These are phyloP conservation scores for Paecilomyces niveus DNA, from an alignment of 2,329 filamentous ascomycete genomes.

Conservation along the genomic window DNA sequence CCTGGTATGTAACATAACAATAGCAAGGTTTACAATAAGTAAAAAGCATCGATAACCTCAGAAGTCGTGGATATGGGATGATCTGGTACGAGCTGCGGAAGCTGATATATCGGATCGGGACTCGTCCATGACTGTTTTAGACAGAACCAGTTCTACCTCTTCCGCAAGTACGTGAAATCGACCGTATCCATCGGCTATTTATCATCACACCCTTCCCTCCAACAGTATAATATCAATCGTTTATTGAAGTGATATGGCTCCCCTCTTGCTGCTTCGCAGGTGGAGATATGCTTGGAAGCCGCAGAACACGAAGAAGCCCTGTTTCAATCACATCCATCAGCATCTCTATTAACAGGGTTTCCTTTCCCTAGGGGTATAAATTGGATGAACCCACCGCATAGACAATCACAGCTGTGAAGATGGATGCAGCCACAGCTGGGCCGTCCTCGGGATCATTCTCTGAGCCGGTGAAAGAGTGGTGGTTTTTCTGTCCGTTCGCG, in stretches of 20 bases:
- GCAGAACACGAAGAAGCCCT: slow-evolving; percentile 90
- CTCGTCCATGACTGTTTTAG: too few species aligned
- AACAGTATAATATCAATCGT: background rate
- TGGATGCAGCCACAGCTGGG: slow-evolving; percentile 69
- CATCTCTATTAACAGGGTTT: background rate
- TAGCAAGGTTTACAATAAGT: background rate
- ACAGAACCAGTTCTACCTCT: too few species aligned
- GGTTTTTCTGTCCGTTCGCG: slow-evolving; percentile 45
- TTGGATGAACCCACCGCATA: slow-evolving; percentile 63
- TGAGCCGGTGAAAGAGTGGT: slow-evolving; percentile 77
- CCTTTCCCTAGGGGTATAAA: background rate
- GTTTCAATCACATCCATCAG: slow-evolving; percentile 9
- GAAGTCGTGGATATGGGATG: background rate
- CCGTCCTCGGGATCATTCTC: slow-evolving; percentile 64
- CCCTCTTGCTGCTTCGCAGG: slow-evolving; percentile 71
- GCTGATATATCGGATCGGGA: background rate
- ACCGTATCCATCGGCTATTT: background rate
- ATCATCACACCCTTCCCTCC: background rate
- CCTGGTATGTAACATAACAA: background rate
- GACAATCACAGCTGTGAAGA: slow-evolving; percentile 82
- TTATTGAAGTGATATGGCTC: slow-evolving; percentile 69
- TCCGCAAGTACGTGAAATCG: background rate
- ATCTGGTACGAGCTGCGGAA: background rate
- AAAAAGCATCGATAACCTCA: background rate
- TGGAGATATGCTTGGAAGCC: slow-evolving; percentile 83